Base-by-base conservation (phyloP, 352 stramenopile genomes). In the Aphanomyces stellatus region DNA sequence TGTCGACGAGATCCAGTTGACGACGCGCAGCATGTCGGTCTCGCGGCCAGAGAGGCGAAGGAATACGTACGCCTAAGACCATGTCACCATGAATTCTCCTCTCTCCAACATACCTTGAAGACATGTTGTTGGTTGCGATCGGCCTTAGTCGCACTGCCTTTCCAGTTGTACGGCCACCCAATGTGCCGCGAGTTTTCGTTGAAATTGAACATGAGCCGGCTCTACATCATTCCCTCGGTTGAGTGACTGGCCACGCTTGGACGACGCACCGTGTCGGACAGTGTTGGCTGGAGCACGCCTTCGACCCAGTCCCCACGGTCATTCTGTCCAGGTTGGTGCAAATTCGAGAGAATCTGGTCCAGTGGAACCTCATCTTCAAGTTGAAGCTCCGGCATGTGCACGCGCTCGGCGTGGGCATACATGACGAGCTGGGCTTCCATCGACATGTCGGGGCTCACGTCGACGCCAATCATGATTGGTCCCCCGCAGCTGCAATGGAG, bases 161-260 rank as follows among this genome's bases (percentile, higher is more conserved):
- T 31, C 53, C 53, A 61, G n/a, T 61, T 41, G 53, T 61, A 61
- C n/a, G 53, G 53, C 53, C 53, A 61, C 7, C 31, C 25, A 1
- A 53, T 1, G 15, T 61, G 53, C 53, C 19, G 40, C 22, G 53
- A 8, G 17, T 19, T 19, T 13, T 61, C 53, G 22, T 61, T 61
- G 53, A 61, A 61, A 7, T 15, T 61, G 31, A 46, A 61, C 53
- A 42, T 25, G 25, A 41, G 5, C 7, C 22, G 19, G n/a, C 30
- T 61, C 25, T 31, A 43, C 13, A 6, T n/a, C n/a, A n/a, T n/a
- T n/a, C n/a, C n/a, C n/a, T n/a, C n/a, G n/a, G n/a, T n/a, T n/a
- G n/a, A n/a, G n/a, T n/a, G n/a, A n/a, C n/a, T n/a, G n/a, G n/a
- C n/a, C 6, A 51, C 42, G 4, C 25, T n/a, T n/a, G 31, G 7